Percentiles rank a stretch among this genome's conserved stretches.
Conservation (phyloP, 1,284 basidiomycete species). For the Moniliella sp. region DNA sequence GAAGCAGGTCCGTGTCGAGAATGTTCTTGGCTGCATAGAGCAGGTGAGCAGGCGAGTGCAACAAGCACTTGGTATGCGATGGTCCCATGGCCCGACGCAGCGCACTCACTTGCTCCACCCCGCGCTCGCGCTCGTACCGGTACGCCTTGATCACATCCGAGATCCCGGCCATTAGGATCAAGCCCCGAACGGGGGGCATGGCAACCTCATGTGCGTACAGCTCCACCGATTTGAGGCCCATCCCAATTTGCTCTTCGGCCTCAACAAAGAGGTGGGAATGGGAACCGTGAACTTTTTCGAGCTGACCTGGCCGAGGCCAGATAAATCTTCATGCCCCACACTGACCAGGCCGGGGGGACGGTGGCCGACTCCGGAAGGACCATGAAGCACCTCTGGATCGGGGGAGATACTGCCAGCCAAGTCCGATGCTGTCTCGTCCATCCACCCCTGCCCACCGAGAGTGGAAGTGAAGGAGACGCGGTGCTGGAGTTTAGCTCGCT, state of each 20-base stretch:
- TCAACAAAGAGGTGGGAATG: too few species aligned
- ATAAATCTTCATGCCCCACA: too few species aligned
- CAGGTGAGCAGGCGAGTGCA: slow-evolving; percentile 35
- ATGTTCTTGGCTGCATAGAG: slow-evolving; percentile 35
- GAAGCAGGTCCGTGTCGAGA: slow-evolving; percentile 30
- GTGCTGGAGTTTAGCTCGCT: too few species aligned
- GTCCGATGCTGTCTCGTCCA: too few species aligned
- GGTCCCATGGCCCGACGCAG: slow-evolving; percentile 33
- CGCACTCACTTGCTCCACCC: slow-evolving; percentile 34
- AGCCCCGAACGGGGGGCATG: slow-evolving; percentile 29
- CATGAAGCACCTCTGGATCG: too few species aligned
- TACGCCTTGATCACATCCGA: slow-evolving; percentile 36
- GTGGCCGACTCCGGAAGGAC: too few species aligned
- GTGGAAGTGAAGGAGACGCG: too few species aligned
- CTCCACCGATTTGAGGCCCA: slow-evolving; percentile 26
- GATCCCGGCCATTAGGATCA: slow-evolving; percentile 34
- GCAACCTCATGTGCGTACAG: slow-evolving; percentile 33
- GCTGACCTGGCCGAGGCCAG: too few species aligned
- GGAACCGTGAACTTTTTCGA: too few species aligned
- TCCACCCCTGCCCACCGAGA: too few species aligned
- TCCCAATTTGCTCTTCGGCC: slow-evolving; percentile 15
- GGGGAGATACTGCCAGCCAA: too few species aligned
- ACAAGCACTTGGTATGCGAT: slow-evolving; percentile 33
- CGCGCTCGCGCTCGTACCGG: slow-evolving; percentile 22
- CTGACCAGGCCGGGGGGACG: too few species aligned